Evolutionary conservation across 2,329 filamentous ascomycete genomes (phyloP), one percentile per base, ranked within the genome.

Genomic region (Neonectria ditissima): DNA sequence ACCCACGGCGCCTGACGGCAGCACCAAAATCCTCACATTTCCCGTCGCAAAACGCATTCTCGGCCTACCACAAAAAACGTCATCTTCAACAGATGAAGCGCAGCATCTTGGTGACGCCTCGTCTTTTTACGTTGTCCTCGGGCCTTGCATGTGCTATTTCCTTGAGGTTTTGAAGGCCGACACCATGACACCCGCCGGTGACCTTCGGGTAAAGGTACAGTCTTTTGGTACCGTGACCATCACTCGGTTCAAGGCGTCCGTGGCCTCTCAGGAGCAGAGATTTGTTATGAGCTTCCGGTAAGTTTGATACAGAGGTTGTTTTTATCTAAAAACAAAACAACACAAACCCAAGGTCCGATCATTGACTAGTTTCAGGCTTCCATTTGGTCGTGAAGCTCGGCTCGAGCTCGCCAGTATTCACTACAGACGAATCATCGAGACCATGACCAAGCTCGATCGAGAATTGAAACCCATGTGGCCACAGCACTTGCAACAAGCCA

Each of bases 381-480:
- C 82, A 3, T 76, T 84, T 50, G 80, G 80, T 2, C 76, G 77
- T 20, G 80, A 83, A 43, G 78, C 74, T 18, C 81, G 81, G 52
- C 73, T 85, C 4, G 83, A 87, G 58, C 79, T 88, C 20, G 83
- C 86, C 11, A 88, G 86, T 68, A 79, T 83, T 26, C 81, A 85
- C 69, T 86, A 86, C 69, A 81, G 84, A 30, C 82, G 81, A 41
- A 85, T 88, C 48, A 83, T 87, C 48, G 82, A 84, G 55, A 84
- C 81, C 2, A 77, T 88, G 32, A 84, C 84, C 59, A 85, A 82
- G 58, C 81, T 82, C 28, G 86, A 88, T 69, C 82, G 85, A 39
- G 84, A 82, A 58, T 74, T 88, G 47, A 87, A 87, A 70, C 86
- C 86, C 0, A 84, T 84, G 62, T 88, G 86, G 86, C 86, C 86